These are phyloP conservation scores for Usnea hakonensis DNA, from an alignment of 495 filamentous ascomycete genomes.

Conservation along the genomic window DNA sequence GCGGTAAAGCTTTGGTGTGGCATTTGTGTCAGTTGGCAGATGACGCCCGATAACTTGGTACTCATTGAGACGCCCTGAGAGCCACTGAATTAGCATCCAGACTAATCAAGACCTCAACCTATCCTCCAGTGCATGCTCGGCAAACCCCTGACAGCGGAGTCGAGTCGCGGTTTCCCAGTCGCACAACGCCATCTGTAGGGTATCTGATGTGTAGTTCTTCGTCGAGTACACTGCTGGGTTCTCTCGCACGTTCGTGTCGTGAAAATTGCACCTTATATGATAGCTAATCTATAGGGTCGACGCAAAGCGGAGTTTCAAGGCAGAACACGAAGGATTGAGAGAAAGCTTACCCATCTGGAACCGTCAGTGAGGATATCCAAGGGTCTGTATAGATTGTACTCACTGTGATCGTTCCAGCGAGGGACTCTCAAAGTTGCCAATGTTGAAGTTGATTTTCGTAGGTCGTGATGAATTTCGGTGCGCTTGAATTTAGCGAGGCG, in stretches of 20 bases:
- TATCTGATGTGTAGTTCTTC: not conserved
- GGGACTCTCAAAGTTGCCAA: slow-evolving; percentile 4
- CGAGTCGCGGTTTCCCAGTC: not conserved
- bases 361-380: slow-evolving; percentile 13
- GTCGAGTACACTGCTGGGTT: not conserved
- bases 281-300: not conserved
- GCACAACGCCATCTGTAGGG: not conserved
- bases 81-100: slow-evolving; percentile 25
- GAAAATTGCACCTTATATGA: not conserved
- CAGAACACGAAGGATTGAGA: slow-evolving; percentile 18
- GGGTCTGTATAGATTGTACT: not conserved
- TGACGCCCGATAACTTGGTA: slow-evolving; percentile 99
- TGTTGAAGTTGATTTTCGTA: slow-evolving; percentile 1
- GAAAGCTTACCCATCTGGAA: slow-evolving; percentile 44
- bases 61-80: slow-evolving; percentile 91
- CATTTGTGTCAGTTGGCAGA: slow-evolving; percentile 90
- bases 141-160: not conserved
- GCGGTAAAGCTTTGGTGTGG: slow-evolving; percentile 95
- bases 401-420: not conserved
- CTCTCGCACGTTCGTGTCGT: not conserved
- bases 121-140: not conserved
- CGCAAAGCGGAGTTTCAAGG: not conserved
- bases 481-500: slow-evolving; percentile 20
- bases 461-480: slow-evolving; percentile 19
- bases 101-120: slow-evolving; percentile 3